Base-by-base conservation (phyloP, 2,329 filamentous ascomycete genomes). In the Apiospora phragmitis region DNA sequence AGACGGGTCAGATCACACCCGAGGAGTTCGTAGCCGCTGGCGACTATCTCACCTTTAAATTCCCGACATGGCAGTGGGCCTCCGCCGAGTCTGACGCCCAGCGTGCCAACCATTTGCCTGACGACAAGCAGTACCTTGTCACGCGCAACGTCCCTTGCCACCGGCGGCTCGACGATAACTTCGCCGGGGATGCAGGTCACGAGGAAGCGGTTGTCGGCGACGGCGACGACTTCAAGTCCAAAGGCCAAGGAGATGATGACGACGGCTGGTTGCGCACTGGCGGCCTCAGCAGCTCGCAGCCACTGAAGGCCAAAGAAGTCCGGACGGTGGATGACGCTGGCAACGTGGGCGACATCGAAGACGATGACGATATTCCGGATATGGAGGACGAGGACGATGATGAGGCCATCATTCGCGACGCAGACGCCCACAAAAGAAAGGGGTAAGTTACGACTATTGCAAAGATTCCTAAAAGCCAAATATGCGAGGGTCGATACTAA, bases 31-130 rank as follows among this genome's bases (percentile, higher is more conserved):
- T 98, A 68, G 92, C 93, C 4, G 96, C 96, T 4, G 96, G 96
- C 77, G 96, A 99, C 85, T 99, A 98, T 81, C 91, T 99, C 47
- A 95, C 97, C 79, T 97, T 97, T 90, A 98, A 98, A 86, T 99
- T 99, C 84, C 96, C 95, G 11, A 97, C 95, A 71, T 99, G 96
- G 96, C 93, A 94, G 67, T 99, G 96, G 96, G 91, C 93, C 74
- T 94, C 96, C 77, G 95, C 95, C 75, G 93, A 95, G 70, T 90
- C 91, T n/a, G 89, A 91, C 1, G 88, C 89, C 72, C 93, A 94
- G 81, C 92, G 94, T 73, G 93, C 93, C 70, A 85, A 86, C 74
- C 93, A 97, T 79, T 90, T 99, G 4, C 96, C 96, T 0, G 84
- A 91, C 0, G 94, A 93, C 68, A 99, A 98, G 85, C 96, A 99